Evolutionary conservation across 805 yeast species (phyloP).

Genomic region (Kazachstania taianensis): DNA sequence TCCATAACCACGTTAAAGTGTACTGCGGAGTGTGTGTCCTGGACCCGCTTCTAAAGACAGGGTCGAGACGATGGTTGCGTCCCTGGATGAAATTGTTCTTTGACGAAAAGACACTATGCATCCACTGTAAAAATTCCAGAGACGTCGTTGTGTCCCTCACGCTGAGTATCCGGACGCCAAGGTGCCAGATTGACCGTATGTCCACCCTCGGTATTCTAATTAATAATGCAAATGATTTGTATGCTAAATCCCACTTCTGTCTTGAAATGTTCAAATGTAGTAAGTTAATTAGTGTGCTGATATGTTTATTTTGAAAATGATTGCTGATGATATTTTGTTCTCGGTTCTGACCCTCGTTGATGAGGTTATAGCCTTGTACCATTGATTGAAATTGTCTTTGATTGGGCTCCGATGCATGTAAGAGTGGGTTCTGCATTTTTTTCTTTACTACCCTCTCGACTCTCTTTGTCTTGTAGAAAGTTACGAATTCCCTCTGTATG

Average conservation of each 20-base stretch:
- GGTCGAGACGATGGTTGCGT: conserved; percentile 17
- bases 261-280: conserved; percentile 41
- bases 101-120: conserved; percentile 21
- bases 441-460: conserved; percentile 11
- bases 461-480: conserved; percentile 13
- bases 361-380: conserved; percentile 16
- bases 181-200: conserved; percentile 49
- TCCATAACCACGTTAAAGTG: conserved; percentile 25
- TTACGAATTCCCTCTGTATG: conserved; percentile 13
- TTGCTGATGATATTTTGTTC: conserved; percentile 2
- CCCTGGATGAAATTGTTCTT: conserved; percentile 17
- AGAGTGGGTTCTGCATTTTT: conserved; percentile 9
- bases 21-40: conserved; percentile 22
- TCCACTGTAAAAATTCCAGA: conserved; percentile 22
- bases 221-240: conserved; percentile 40
- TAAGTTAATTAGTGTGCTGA: conserved; percentile 30
- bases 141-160: conserved; percentile 6
- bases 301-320: conserved; percentile 16
- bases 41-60: conserved; percentile 25
- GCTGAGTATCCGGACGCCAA: conserved; percentile 47
- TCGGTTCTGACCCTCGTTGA: conserved; percentile 5
- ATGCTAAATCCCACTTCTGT: conserved; percentile 47
- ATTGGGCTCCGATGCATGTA: conserved; percentile 7
- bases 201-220: conserved; percentile 42
- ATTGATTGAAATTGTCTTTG: conserved; percentile 10